phyloP scores from a whole-genome alignment of 495 filamentous ascomycete genomes.

The Pseudotulostoma volvatum region DNA sequence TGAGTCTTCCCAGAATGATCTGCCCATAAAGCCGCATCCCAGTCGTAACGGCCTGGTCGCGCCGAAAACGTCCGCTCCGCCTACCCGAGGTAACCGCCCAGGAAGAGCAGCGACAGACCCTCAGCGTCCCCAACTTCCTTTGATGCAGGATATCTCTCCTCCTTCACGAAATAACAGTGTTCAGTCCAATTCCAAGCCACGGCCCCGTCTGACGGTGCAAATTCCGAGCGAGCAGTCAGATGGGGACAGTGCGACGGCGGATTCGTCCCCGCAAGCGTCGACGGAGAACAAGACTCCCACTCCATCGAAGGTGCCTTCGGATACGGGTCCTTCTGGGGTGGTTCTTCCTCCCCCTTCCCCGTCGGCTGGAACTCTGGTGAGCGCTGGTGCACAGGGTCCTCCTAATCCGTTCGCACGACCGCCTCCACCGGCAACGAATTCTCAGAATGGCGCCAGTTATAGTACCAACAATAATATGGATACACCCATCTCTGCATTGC shows the following conservation, averaged over 20 bases:
- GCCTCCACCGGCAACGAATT: constrained; percentile 34
- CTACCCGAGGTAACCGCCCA: constrained; percentile 18
- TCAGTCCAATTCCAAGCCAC: constrained; percentile 38
- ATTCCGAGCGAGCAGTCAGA: constrained; percentile 87
- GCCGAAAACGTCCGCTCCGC: constrained; percentile 27
- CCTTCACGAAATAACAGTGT: constrained; percentile 60
- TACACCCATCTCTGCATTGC: constrained; percentile 93
- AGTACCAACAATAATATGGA: constrained; percentile 43
- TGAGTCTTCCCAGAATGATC: constrained; percentile 27
- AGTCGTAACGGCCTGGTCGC: constrained; percentile 12
- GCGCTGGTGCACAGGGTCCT: constrained; percentile 81
- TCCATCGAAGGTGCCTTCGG: constrained; percentile 33
- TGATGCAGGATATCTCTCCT: constrained; percentile 46
- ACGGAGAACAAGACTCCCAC: constrained; percentile 39
- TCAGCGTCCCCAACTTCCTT: constrained; percentile 30
- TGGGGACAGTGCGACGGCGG: constrained; percentile 56
- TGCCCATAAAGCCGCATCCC: constrained; percentile 18
- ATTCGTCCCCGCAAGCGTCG: constrained; percentile 59
- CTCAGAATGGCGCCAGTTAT: constrained; percentile 12
- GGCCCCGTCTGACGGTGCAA: constrained; percentile 78
- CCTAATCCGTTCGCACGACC: constrained; percentile 92
- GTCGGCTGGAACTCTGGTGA: constrained; percentile 66
- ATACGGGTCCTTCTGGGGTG: constrained; percentile 46
- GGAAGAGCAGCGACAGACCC: constrained; percentile 33
- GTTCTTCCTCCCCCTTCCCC: constrained; percentile 66